Evolutionary conservation across 225 moss, liverwort and hornwort genomes (phyloP), one percentile per base, ranked within the genome.

Genomic region (Physcomitrellopsis africana): DNA sequence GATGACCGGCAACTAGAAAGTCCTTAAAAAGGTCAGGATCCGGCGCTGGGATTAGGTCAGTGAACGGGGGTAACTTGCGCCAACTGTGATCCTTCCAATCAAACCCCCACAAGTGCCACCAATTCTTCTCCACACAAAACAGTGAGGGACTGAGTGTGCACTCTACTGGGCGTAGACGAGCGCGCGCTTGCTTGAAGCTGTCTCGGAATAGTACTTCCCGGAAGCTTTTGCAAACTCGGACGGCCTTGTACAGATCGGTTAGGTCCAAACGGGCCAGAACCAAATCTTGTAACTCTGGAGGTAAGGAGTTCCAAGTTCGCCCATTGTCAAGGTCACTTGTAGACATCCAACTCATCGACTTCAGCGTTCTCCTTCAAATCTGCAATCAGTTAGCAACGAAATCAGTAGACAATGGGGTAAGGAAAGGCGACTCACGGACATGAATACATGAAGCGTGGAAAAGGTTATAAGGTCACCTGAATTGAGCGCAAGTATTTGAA

Each of bases 11-110:
- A 2, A 85, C 61, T 9, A 74, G 22, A 10, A 73, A 79, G 10
- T 79, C 82, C 37, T 85, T 85, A 4, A 82, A 82, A 0, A 85
- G 45, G 0, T 76, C 76, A 13, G 60, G 27, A 24, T 77, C 61
- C 0, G 85, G 82, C 0, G 62, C 29, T 7, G 79, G 79, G 11
- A 77, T 63, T 20, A 52, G 41, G 10, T 26, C 19, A 0, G 43
- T 51, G 7, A 85, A 44, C 8, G 72, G 59, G 1, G 85, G 81
- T 0, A 82, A 4, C 22, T 45, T 73, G 29, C 65, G 66, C 85
- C 85, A 85, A 9, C 3, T 16, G 27, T 46, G 9, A 42, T 53
- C 32, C 51, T 64, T 24, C 6, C n/a, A 51, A 1, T 82, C 82
- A 1, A 32, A 57, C 0, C 76, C 85, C 3, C 69, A 37, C 44